Evolutionary conservation across 192 early-diverging fungal genomes (phyloP), one percentile per base, ranked within the genome.

Genomic region (Gorgonomyces haynaldii): DNA sequence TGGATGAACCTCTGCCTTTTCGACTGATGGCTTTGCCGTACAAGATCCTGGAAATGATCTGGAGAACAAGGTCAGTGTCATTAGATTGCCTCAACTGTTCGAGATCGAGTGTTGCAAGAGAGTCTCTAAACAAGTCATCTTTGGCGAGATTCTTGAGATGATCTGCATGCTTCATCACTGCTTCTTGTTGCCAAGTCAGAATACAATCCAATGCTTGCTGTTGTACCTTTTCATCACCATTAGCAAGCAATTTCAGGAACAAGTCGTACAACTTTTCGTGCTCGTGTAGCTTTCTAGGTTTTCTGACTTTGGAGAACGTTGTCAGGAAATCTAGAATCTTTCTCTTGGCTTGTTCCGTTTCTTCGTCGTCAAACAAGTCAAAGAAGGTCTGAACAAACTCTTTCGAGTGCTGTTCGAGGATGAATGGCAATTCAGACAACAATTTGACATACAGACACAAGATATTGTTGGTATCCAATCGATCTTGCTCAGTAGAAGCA

Each of bases 121-220:
- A 79, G 52, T 96, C 92, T n/a, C 94, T 82, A 75, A 95, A 96
- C 49, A 81, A 83, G 37, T 69, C 66, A 20, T 96, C 92, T 32
- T 90, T 82, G 3, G 85, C 59, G 26, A 99, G 59, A 13, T 71
- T 73, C 35, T 74, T 74, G 51, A 98, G 64, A 26, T 81, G 71
- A 19, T 94, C 91, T 15, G 66, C 69, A 50, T 91, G 88, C 22
- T 79, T 76, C 9, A 58, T 54, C 17, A 96, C 44, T 2, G 71
- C 69, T 0, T 72, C 60, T 10, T 77, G 58, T 50, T 84, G 84
- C 86, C 88, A 99, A 0, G 82, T 72, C 25, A 86, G 67, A 39
- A 98, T 28, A 54, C 90, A 93, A 30, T 88, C 82, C 0, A 98
- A 64, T 2, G 91, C 86, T 1, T 71, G 54, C 22, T 67, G 57